Base-by-base conservation (phyloP, 1,139 yeast species). In the Yamadazyma dendronema region DNA sequence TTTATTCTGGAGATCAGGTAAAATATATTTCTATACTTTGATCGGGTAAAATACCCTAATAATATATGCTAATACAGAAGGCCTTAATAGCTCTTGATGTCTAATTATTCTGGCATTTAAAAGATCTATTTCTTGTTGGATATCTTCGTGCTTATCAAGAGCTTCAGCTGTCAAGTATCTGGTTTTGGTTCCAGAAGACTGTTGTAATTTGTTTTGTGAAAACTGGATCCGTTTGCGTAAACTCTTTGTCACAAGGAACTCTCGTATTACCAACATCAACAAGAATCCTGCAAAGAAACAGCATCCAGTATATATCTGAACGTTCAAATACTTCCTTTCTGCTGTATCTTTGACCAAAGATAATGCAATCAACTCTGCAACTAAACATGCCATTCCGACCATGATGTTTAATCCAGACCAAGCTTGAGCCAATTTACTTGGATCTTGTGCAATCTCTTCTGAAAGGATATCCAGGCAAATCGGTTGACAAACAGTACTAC, bases 291-390 rank as follows among this genome's bases (percentile, higher is more conserved):
- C 62, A 12, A 73, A 43, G 44, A 72, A 75, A 43, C 72, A 74
- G 22, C 63, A 50, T 1, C 85, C 86, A 9, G 79, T 74, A 48
- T 80, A 78, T 0, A 81, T 71, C 50, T 82, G 88, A 9, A 84
- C 67, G 51, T 79, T 70, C 9, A 78, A 52, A 46, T 68, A 82
- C 0, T 85, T 86, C 31, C 63, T 66, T 86, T 31, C 63, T 65
- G 30, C 50, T 9, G 45, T 42, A 7, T 46, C 36, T 23, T 63
- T 58, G 19, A 67, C 60, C 40, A 78, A 51, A 7, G 72, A 57
- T 37, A 78, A 61, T 0, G 75, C 83, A 36, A 75, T 67, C 5
- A 75, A 63, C 55, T 77, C 81, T 1, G 77, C 63, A 34, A 70
- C 71, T 31, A 79, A 53, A 28, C 71, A 56, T 33, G 73, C 61